A percentile compares a stretch with the other conserved stretches of the same genome.
phyloP scores from a whole-genome alignment of 2,329 filamentous ascomycete species.

The Diplodia sapinea region DNA sequence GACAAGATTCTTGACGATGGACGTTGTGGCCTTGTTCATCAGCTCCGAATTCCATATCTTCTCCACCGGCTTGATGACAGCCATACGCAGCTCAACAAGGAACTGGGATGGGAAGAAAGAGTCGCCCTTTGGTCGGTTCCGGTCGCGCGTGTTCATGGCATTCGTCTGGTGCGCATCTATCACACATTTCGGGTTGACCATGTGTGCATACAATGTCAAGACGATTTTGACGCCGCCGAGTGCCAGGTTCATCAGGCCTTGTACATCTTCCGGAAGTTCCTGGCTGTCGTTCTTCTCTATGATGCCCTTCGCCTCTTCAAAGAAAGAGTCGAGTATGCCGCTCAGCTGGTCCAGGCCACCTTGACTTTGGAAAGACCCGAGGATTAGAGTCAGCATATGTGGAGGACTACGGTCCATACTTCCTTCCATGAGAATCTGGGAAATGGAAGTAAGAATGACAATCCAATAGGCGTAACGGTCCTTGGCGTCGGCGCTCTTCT shows the following conservation, averaged over 20 bases:
- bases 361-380: slow-evolving; percentile 84
- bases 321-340: slow-evolving; percentile 72
- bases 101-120: slow-evolving; percentile 75
- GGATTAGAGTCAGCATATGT: slow-evolving; percentile 68
- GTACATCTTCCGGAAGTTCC: slow-evolving; percentile 51
- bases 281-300: slow-evolving; percentile 51
- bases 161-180: slow-evolving; percentile 73
- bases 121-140: slow-evolving; percentile 62
- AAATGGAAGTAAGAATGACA: slow-evolving; percentile 76
- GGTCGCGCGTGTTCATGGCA: slow-evolving; percentile 60
- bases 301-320: slow-evolving; percentile 60
- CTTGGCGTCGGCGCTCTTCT: slow-evolving; percentile 59
- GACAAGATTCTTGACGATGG: slow-evolving; percentile 78
- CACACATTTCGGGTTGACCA: slow-evolving; percentile 79
- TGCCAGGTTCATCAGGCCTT: slow-evolving; percentile 52
- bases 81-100: slow-evolving; percentile 81
- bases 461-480: slow-evolving; percentile 80
- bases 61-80: slow-evolving; percentile 75
- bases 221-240: slow-evolving; percentile 78
- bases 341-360: slow-evolving; percentile 78
- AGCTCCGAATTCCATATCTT: slow-evolving; percentile 85
- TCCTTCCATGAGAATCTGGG: slow-evolving; percentile 79
- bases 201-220: slow-evolving; percentile 76
- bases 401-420: slow-evolving; percentile 46
- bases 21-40: slow-evolving; percentile 78